A percentile compares a stretch with the other conserved stretches of the same genome.
Conservation (phyloP, 768 basidiomycete species). For the Auricularia cornea region DNA sequence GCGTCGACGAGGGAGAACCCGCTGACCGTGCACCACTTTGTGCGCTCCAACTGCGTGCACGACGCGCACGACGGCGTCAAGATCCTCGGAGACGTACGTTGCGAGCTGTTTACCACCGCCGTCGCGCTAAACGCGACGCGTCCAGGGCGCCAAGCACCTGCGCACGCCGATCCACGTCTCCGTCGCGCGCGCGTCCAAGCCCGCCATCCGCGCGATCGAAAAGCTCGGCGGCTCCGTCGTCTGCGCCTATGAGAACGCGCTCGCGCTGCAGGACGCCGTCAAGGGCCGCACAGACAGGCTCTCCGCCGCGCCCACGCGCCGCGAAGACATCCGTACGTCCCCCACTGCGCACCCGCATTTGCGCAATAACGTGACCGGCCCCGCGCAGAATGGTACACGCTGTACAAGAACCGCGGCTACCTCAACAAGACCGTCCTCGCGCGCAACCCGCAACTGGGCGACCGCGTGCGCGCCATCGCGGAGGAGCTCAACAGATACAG, state of each 20-base stretch:
- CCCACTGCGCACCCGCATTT: too few relatives aligned
- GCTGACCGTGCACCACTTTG: conserved; percentile 79
- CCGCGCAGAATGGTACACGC: conserved; percentile 65
- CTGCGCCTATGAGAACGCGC: conserved; percentile 85
- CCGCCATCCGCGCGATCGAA: conserved; percentile 81
- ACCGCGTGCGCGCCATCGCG: conserved; percentile 61
- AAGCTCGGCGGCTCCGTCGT: conserved; percentile 71
- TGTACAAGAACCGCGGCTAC: conserved; percentile 66
- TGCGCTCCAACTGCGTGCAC: conserved; percentile 84
- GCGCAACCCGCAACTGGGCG: conserved; percentile 54
- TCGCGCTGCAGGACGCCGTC: conserved; percentile 73
- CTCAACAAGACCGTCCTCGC: conserved; percentile 52
- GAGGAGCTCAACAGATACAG: conserved; percentile 49
- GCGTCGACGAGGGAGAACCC: conserved; percentile 64
- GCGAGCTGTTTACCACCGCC: background rate
- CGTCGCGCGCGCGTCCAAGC: conserved; percentile 78
- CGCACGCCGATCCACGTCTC: conserved; percentile 68
- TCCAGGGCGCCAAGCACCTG: conserved; percentile 57
- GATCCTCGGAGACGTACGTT: conserved; percentile 70
- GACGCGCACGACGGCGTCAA: conserved; percentile 87
- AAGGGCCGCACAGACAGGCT: conserved; percentile 62
- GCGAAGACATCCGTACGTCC: conserved; percentile 76
- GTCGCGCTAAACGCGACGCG: conserved; percentile 1
- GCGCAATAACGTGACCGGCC: too few relatives aligned
- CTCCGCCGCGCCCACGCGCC: conserved; percentile 75